Conservation (phyloP, 306 rosid species). For the Fragaria iinumae region DNA sequence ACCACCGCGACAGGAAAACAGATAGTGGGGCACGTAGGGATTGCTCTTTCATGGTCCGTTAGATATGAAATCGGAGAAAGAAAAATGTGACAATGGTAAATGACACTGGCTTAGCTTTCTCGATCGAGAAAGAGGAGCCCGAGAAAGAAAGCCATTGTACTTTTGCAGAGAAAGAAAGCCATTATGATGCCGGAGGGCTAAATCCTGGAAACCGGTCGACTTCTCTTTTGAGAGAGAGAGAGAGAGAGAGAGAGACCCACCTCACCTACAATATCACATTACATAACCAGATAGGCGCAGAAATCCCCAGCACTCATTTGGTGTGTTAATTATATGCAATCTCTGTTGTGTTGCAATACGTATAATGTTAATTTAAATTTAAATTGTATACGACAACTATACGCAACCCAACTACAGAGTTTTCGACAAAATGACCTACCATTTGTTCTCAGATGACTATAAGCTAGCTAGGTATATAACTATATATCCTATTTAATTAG, state of each 20-base stretch:
- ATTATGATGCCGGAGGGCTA: neutral
- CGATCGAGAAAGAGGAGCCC: neutral
- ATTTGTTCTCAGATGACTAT: no score
- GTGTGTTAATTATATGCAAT: no score
- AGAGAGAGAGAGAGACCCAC: neutral
- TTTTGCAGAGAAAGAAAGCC: neutral
- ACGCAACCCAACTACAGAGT: no score
- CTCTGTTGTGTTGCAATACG: no score
- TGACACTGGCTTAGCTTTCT: neutral
- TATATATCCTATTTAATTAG: no score
- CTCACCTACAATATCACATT: neutral
- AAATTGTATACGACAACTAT: no score
- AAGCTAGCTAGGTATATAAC: no score
- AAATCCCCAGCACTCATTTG: no score
- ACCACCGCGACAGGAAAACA: slow-evolving; percentile 58
- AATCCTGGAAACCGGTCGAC: neutral
- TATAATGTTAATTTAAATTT: no score
- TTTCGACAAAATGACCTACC: no score
- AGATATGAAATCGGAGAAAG: slow-evolving; percentile 27
- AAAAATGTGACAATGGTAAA: slow-evolving; percentile 30
- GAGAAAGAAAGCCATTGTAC: neutral
- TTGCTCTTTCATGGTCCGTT: slow-evolving; percentile 34
- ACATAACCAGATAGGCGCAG: neutral
- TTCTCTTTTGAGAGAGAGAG: neutral
- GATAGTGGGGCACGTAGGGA: slow-evolving; percentile 23